Base-by-base conservation (phyloP, 2,329 filamentous ascomycete genomes). In the Neurospora sp. region DNA sequence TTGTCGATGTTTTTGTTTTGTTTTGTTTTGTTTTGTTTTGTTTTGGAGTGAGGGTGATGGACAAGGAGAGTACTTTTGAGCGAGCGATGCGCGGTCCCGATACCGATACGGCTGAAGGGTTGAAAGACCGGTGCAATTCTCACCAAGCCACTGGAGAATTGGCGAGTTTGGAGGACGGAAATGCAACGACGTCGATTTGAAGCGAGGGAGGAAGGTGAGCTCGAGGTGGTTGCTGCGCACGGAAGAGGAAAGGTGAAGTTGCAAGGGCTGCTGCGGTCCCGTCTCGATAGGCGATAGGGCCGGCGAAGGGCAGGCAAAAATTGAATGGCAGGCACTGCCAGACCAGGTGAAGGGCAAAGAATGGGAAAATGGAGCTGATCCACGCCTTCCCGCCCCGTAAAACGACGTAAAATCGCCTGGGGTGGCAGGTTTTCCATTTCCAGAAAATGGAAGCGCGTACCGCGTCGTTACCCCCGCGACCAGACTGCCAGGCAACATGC, bases 401-500 rank as follows among this genome's bases (percentile, higher is more conserved):
- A 33, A 62, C 52, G 15, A 62, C 23, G 15, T 10, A 28, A 46
- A 68, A 62, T 33, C 28, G 52, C 15, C 67, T 57, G 41, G 52
- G 43, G 67, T 66, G 38, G 36, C 70, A 68, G 67, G 43, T 67
- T 46, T 66, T 67, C 66, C 68, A 68, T 72, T 71, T 39, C 66
- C 28, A 65, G 52, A 52, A 67, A 62, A 69, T 36, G 69, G 66
- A 71, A 75, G 70, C 74, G 74, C 72, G 72, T 62, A 73, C 72
- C 73, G 74, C 74, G 73, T 74, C 71, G 68, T 73, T 75, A 67
- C 72, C 73, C 74, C 74, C 74, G 74, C 74, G 73, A 75, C 74
- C 68, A 70, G 33, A 40, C 70, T 67, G 71, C 73, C 19, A 28
- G 37, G 52, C 37, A 23, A 41, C 62, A 62, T 28, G 65, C 40